Base-by-base conservation (phyloP, 164 flowering plant genomes). In the Chimonanthus salicifolius region DNA sequence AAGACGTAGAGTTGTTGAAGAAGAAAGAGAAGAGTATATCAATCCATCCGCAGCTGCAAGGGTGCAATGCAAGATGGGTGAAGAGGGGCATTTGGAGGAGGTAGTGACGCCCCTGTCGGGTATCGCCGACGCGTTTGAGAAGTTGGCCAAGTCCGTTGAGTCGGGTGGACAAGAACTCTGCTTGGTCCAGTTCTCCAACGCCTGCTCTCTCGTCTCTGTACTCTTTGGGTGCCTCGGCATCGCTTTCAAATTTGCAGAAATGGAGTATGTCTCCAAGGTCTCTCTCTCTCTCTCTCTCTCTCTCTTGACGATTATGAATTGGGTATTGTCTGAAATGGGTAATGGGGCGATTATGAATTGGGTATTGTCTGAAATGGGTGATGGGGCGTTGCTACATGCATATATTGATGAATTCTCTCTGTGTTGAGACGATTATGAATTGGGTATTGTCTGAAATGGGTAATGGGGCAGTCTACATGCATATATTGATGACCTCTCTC, bases 181-280 rank as follows among this genome's bases (percentile, higher is more conserved):
- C 2, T 72, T 92, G 76, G 75, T 74, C 15, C 80, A 84, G 2
- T 88, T 94, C 77, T 85, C 90, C 45, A 75, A 83, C 0, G 92
- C 97, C 0, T 88, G 93, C 71, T 80, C 88, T 69, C 85, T 77
- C 67, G 92, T 92, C 54, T 87, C 97, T 64, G 82, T 85, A 58
- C 87, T 94, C 69, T 92, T 94, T 71, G 79, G 83, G 11, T 88
- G 83, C 79, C 90, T 94, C n/a, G 98, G 98, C 66, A 66, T 90
- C 18, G 97, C 98, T 67, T 94, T 92, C 82, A 92, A 91, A 74
- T 94, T 94, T 74, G 98, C 98, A 6, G 95, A 92, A 78, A 18
- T 83, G 76, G 97, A 92, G 76, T 94, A 85, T 74, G 78, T 78
- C 62, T 68, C 90, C 74, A 94, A 94, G 97, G 98, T 94, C 54